These are phyloP conservation scores for Neofusicoccum umdonicola DNA, from an alignment of 2,329 filamentous ascomycete genomes.

Conservation along the genomic window DNA sequence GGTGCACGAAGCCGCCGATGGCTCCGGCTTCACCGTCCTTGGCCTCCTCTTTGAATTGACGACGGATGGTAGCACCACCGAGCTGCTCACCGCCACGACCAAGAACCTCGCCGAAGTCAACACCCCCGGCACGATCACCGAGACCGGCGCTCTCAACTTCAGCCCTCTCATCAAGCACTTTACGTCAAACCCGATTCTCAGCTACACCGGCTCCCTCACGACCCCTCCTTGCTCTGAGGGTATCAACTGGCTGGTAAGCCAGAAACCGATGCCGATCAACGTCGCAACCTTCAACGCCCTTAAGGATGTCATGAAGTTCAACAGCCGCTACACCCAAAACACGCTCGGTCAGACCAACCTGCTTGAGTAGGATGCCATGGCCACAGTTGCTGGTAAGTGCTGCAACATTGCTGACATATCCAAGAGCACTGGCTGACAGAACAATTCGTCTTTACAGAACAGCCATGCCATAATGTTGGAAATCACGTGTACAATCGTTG, in stretches of 20 bases:
- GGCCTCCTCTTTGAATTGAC: slow-evolving; percentile 44
- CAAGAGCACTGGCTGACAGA: too few species aligned
- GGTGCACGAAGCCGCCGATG: slow-evolving; percentile 52
- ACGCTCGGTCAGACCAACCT: slow-evolving; percentile 47
- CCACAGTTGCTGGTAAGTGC: too few species aligned
- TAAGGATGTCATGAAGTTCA: slow-evolving; percentile 56
- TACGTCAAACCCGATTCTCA: slow-evolving; percentile 41
- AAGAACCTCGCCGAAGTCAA: slow-evolving; percentile 40
- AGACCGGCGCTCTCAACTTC: slow-evolving; percentile 45
- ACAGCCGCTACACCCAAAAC: slow-evolving; percentile 56
- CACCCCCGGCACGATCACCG: slow-evolving; percentile 38
- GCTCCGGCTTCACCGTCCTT: slow-evolving; percentile 37
- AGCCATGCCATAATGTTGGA: too few species aligned
- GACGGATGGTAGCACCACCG: slow-evolving; percentile 30
- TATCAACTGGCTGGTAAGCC: slow-evolving; percentile 54
- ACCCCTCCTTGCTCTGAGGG: slow-evolving; percentile 62
- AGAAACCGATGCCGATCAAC: slow-evolving; percentile 48
- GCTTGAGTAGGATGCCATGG: slow-evolving; percentile 21
- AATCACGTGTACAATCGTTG: too few species aligned
- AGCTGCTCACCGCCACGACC: slow-evolving; percentile 30
- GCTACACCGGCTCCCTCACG: slow-evolving; percentile 60
- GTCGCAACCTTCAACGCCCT: slow-evolving; percentile 51
- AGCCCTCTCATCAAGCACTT: slow-evolving; percentile 39
- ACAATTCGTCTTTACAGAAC: too few species aligned
- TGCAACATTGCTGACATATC: too few species aligned